phyloP scores from a whole-genome alignment of 371 early-diverging fungal species.

The Rhizopus sp. region DNA sequence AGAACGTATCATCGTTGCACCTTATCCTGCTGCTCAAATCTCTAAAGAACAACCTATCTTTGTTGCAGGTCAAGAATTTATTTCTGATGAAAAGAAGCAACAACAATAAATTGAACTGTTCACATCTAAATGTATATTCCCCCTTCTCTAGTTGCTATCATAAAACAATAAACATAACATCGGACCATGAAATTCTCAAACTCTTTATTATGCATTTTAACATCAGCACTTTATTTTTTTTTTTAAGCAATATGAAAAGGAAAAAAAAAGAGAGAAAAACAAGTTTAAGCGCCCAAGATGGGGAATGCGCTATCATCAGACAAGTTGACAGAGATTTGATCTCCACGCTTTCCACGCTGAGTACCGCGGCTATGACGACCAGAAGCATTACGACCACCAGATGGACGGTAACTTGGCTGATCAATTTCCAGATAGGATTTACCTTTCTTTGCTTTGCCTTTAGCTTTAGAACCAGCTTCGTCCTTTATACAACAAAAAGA shows the following conservation, averaged over 20 bases:
- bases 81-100: constrained; percentile 43
- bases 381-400: constrained; percentile 23
- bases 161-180: too few relatives aligned
- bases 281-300: constrained; percentile 55
- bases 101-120: not conserved
- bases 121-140: too few relatives aligned
- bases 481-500: constrained; percentile 5
- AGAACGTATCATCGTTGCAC: constrained; percentile 19
- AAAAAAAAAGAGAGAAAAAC: too few relatives aligned
- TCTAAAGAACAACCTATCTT: constrained; percentile 26
- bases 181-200: too few relatives aligned
- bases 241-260: too few relatives aligned
- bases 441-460: constrained; percentile 42
- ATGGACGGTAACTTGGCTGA: constrained; percentile 37
- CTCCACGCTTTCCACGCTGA: constrained; percentile 30
- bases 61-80: constrained; percentile 48
- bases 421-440: constrained; percentile 34
- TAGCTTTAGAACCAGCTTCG: constrained; percentile 24
- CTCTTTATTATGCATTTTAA: too few relatives aligned
- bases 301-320: constrained; percentile 78
- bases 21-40: constrained; percentile 30
- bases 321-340: constrained; percentile 61
- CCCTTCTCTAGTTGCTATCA: too few relatives aligned
- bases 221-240: too few relatives aligned
- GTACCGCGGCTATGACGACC: constrained; percentile 30